Base-by-base conservation (phyloP, 352 stramenopile species). In the Peronospora destructor region DNA sequence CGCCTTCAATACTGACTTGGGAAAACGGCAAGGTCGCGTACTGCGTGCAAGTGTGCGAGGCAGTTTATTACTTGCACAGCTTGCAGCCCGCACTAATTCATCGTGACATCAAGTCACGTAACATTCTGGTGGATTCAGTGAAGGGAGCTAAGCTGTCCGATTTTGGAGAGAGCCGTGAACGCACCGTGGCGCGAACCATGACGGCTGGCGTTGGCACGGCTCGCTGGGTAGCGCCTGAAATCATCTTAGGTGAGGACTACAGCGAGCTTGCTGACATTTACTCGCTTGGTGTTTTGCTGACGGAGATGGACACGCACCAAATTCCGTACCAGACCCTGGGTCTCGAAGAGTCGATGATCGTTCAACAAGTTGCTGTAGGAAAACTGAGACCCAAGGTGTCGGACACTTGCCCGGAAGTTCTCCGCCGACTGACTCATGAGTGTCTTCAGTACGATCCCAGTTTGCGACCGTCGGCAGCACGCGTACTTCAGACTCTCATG, bases 41-140 rank as follows among this genome's bases (percentile, higher is more conserved):
- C 60, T 89, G 78, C 28, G 44, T 90, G 4, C 82, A 93, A 36
- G 66, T 91, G 2, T 87, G 76, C 51, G 75, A 91, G 50, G 86
- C 86, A 8, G 68, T 96, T 36, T 87, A 80, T 49, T 96, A 94
- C 57, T 57, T 96, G 14, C 87, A 96, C 66, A 88, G 70, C 17
- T 68, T 89, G 12, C 71, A 84, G 49, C 85, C 83, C n/a, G 76
- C 84, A 32, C 64, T 96, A 30, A 94, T 96, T 61, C 87, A 96
- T 50, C 85, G 86, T 28, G 87, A 96, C 40, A 88, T 96, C 49
- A 96, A 96, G 61, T 91, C 83, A 36, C 80, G 85, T 17, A 96
- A 96, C 62, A 85, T 96, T 49, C 73, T 96, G 10, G 59, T 96
- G 16, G 77, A 89, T 56, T 73, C 62, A 16, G 49, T 69, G 14